Base-by-base conservation (phyloP, 1,284 basidiomycete genomes). In the Inonotus obliquus region DNA sequence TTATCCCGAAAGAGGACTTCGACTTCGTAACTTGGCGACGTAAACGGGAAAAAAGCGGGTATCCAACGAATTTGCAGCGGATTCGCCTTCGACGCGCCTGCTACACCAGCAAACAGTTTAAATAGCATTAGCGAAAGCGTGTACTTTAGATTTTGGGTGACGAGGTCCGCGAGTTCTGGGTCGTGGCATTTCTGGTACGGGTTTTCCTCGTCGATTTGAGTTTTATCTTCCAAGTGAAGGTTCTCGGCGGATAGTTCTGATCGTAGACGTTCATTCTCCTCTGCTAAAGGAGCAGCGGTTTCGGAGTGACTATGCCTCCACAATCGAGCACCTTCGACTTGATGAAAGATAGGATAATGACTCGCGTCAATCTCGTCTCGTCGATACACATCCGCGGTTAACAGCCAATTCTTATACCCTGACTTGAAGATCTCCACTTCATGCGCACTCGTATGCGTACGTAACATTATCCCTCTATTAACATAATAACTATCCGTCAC, bases 281-380 rank as follows among this genome's bases (percentile, higher is more conserved):
- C 66, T 4, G 70, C 69, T 0, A 83, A 70, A 17, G 73, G 70
- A 17, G 69, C 64, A 4, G 71, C 69, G 1, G 81, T 71, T 19
- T 72, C 70, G 7, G 25, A 13, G 13, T 80, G 90, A 65, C 87
- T 84, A 63, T 82, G 75, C 51, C 79, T 75, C 67, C 91, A 95
- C 55, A 98, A 86, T 48, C 87, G 81, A 21, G 96, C 94, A 35
- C 96, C 97, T 74, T 99, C 97, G 79, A 98, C 94, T 76, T 99
- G 97, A 76, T 99, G 97, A 74, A 99, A 99, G 49, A 98, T 91
- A 19, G 97, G 97, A 74, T 98, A 98, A 74, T 99, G 97, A 10
- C 90, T 92, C 21, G 86, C 83, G 76, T 99, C 97, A 67, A 99
- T 99, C 76, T 99, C 97, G 82, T 99, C 97, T 66, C 97, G 86